Percentiles rank a stretch among this genome's conserved stretches.
These are phyloP conservation scores for Agaricus blazei DNA, from an alignment of 768 basidiomycete species.

Conservation along the genomic window DNA sequence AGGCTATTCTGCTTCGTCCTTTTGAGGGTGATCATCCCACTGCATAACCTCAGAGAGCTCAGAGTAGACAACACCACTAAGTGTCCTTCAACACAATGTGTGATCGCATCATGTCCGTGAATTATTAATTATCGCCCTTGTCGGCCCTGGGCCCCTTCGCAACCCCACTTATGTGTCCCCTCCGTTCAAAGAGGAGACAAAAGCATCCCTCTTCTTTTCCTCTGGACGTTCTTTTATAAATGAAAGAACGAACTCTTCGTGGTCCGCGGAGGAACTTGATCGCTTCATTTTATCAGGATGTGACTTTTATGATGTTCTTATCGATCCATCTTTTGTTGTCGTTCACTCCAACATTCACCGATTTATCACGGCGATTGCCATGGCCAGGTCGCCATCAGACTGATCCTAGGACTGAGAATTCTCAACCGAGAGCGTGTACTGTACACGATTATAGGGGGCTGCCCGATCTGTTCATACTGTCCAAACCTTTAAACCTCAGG, in stretches of 20 bases:
- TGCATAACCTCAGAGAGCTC: too few species aligned
- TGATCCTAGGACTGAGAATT: not conserved
- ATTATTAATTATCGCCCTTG: too few species aligned
- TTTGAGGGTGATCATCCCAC: not conserved
- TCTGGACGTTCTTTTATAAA: too few species aligned
- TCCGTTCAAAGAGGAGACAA: too few species aligned
- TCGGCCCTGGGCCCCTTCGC: too few species aligned
- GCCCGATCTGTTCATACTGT: too few species aligned
- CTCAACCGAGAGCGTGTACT: not conserved
- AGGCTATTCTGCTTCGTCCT: not conserved
- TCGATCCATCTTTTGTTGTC: not conserved
- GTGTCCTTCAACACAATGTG: not conserved
- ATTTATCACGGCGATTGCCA: not conserved
- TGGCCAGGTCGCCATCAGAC: not conserved
- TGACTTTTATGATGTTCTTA: not conserved
- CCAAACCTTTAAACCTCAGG: too few species aligned
- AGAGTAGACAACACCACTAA: too few species aligned
- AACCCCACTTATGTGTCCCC: too few species aligned
- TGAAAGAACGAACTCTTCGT: not conserved
- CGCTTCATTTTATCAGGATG: not conserved
- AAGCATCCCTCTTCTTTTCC: too few species aligned
- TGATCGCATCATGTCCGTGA: not conserved
- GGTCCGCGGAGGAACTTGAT: not conserved
- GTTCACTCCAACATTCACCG: not conserved
- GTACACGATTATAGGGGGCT: too few species aligned